Base-by-base conservation (phyloP, 352 stramenopile genomes). In the Phytopythium mirpurense region DNA sequence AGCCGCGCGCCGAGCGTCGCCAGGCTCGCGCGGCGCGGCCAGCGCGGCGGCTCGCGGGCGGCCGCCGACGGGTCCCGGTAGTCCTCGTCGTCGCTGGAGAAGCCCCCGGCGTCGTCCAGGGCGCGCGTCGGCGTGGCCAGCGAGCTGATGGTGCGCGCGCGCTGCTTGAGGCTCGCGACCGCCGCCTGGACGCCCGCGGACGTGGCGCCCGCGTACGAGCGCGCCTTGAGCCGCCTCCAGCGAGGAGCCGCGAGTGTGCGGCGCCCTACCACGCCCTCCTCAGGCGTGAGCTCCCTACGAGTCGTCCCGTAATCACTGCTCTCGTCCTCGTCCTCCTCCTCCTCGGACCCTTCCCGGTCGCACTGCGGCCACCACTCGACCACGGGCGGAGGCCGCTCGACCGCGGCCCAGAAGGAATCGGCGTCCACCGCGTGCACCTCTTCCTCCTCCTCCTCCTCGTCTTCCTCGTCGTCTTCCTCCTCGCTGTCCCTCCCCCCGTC, bases 51-150 rank as follows among this genome's bases (percentile, higher is more conserved):
- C 8, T 60, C 31, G 24, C 62, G 53, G 8, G 49, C 54, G 44
- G 67, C 45, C 35, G 49, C 65, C 18, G 38, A 50, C 10, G 48
- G 51, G 31, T 36, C 38, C 60, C 54, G 64, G 51, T 74, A 86
- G 32, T 68, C 74, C 42, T 79, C 70, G 41, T 84, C 70, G 26
- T 86, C 74, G 52, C 74, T 83, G 3, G 78, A 87, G 35, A 87
- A 87, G 31, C 79, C 70, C 19, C 69, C 70, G 26, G 72, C 69
- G 38, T 83, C 64, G 23, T 72, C 53, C 6, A 65, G n/a, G 29
- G 16, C 12, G 38, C 18, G 41, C 38, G 54, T 11, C n/a, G 29
- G 32, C 61, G 43, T 59, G 0, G 26, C 38, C 51, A 47, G 6
- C 15, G 50, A 45, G 26, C 38, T 42, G 24, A 76, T 40, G 37